phyloP scores from a whole-genome alignment of 352 stramenopile genomes.

The Phytophthora hibernalis region DNA sequence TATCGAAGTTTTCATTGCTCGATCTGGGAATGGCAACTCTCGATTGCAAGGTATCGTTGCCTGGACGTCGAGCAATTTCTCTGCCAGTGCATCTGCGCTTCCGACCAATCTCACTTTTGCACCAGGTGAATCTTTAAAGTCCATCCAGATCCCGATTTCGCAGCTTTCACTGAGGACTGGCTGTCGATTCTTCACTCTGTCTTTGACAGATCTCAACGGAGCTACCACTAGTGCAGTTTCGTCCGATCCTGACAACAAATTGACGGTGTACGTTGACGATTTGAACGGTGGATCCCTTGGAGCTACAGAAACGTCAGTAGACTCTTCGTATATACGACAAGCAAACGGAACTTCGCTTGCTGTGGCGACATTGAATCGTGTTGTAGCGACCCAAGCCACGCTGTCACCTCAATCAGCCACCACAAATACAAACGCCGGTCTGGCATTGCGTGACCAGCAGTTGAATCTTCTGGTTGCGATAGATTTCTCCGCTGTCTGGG shows the following conservation, averaged over 20 bases:
- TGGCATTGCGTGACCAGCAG: conserved; percentile 37
- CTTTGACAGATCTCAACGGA: conserved; percentile 34
- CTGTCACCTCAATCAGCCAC: conserved; percentile 30
- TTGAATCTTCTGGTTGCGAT: conserved; percentile 62
- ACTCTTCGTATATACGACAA: conserved; percentile 38
- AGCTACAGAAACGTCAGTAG: conserved; percentile 3
- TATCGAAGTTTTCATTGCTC: conserved; percentile 43
- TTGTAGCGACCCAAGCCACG: conserved; percentile 39
- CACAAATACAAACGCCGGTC: conserved; percentile 7
- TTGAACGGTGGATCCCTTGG: conserved; percentile 44
- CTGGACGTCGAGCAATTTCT: conserved; percentile 48
- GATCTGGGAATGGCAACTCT: conserved; percentile 34
- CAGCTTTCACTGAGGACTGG: conserved; percentile 36
- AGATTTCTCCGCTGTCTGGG: conserved; percentile 36
- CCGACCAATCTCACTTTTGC: conserved; percentile 32
- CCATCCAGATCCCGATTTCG: conserved; percentile 31
- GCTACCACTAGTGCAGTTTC: conserved; percentile 31
- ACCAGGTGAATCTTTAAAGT: conserved; percentile 30
- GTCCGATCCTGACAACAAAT: conserved; percentile 34
- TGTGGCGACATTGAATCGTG: conserved; percentile 44
- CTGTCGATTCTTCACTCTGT: conserved; percentile 50
- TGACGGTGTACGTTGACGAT: conserved; percentile 63
- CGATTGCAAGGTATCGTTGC: conserved; percentile 25
- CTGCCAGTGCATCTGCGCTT: conserved; percentile 17
- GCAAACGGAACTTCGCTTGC: conserved; percentile 17